Base-by-base conservation (phyloP, 352 stramenopile genomes). In the Globisporangium paddicum region DNA sequence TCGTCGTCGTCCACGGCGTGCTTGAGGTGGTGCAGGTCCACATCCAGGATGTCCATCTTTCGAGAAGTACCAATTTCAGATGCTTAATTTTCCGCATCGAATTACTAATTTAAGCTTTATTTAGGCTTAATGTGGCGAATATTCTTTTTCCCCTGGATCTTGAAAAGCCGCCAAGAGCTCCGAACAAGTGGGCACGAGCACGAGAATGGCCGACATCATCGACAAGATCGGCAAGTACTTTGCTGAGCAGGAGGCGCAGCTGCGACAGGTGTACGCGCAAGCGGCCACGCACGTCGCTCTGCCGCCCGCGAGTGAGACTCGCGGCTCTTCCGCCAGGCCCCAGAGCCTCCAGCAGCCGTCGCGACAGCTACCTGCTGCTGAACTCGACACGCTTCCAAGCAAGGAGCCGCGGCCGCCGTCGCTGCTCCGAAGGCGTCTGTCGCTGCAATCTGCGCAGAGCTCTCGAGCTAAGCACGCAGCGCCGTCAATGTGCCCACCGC, bases 141-240 rank as follows among this genome's bases (percentile, higher is more conserved):
- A n/a, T n/a, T n/a, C n/a, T n/a, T n/a, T n/a, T n/a, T n/a, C n/a
- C n/a, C n/a, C 32, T 55, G 28, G 41, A 46, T 42, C 49, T 16
- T 34, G 49, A 55, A 55, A 44, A 40, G 49, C 28, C 49, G 42
- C 23, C 26, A 23, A 38, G 16, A 26, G 47, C 47, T 16, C 30
- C 35, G 21, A 7, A 21, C n/a, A 40, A 14, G n/a, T n/a, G n/a
- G n/a, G n/a, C n/a, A n/a, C n/a, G n/a, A 40, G 18, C 10, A 14
- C 34, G 34, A 40, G 18, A 26, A 86, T 88, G 79, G 60, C 69
- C 11, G 72, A 86, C 46, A 72, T 88, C 59, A 76, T 88, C 50
- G 77, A 77, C 30, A 87, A 83, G 57, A 90, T 88, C 44, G 76
- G 77, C 40, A 71, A 73, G 58, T 90, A 85, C 62, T 90, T 88